Evolutionary conservation across 805 yeast species (phyloP).

Genomic region (Candida patagonica): DNA sequence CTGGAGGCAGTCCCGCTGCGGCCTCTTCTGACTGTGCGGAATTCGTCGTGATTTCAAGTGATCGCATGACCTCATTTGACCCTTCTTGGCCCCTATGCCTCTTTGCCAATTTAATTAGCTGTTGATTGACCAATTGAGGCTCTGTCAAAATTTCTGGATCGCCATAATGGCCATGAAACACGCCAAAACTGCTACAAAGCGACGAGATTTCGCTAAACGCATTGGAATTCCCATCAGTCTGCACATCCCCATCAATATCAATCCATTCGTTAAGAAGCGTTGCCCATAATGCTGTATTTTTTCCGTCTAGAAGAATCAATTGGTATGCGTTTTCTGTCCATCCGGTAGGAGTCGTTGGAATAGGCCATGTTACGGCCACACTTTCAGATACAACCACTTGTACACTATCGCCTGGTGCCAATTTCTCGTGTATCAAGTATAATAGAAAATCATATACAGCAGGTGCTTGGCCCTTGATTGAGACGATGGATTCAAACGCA

Average conservation of each 20-base stretch:
- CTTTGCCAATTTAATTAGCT: not conserved
- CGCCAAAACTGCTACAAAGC: too few relatives aligned
- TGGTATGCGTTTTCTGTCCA: too few relatives aligned
- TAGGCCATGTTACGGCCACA: too few relatives aligned
- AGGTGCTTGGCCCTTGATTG: too few relatives aligned
- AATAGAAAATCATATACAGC: not conserved
- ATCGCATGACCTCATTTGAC: not conserved
- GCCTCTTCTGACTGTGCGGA: not conserved
- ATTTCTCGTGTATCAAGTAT: not conserved
- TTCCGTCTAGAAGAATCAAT: too few relatives aligned
- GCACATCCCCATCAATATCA: not conserved
- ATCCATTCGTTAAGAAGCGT: too few relatives aligned
- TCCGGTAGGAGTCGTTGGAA: too few relatives aligned
- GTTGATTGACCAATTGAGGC: not conserved
- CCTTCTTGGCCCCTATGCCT: not conserved
- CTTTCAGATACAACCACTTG: too few relatives aligned
- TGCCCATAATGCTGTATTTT: too few relatives aligned
- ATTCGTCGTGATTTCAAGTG: not conserved
- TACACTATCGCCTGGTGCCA: not conserved
- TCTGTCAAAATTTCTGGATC: not conserved
- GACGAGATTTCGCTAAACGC: too few relatives aligned
- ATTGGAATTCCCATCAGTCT: not conserved
- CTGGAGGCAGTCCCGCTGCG: conserved; percentile 1
- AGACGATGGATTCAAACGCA: too few relatives aligned
- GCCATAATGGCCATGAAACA: too few relatives aligned